A percentile compares a stretch with the other conserved stretches of the same genome.
These are phyloP conservation scores for Setaria viridis DNA, from an alignment of 202 grass and related monocot species.

Conservation along the genomic window DNA sequence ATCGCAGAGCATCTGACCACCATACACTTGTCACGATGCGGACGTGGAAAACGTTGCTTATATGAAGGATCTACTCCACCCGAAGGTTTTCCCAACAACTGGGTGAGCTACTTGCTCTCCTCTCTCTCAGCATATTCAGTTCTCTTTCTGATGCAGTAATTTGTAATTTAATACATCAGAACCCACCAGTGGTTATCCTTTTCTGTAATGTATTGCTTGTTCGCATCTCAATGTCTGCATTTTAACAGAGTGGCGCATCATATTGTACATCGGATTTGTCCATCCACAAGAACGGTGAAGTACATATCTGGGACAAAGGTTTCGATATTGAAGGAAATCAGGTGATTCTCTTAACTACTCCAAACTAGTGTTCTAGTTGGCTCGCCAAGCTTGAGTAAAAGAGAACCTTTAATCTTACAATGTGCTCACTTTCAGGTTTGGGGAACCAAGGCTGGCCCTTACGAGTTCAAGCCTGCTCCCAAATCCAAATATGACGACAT, in stretches of 20 bases:
- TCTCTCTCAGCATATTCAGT: slow-evolving; percentile 12
- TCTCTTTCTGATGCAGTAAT: background rate
- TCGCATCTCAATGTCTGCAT: slow-evolving; percentile 29
- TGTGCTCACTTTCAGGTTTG: slow-evolving; percentile 67
- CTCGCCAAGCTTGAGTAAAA: background rate
- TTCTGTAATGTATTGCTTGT: slow-evolving; percentile 23
- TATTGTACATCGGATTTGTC: slow-evolving; percentile 88
- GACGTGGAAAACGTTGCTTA: slow-evolving; percentile 85
- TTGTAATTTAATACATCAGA: slow-evolving; percentile 9
- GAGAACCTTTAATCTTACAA: background rate
- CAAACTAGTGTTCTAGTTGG: background rate
- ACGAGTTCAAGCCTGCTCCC: slow-evolving; percentile 90
- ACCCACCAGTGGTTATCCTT: background rate
- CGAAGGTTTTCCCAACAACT: slow-evolving; percentile 87
- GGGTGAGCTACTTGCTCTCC: slow-evolving; percentile 64
- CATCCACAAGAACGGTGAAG: slow-evolving; percentile 80
- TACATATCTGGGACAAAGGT: slow-evolving; percentile 94
- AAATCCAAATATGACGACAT: slow-evolving; percentile 79
- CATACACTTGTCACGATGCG: slow-evolving; percentile 84
- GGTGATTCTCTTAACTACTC: slow-evolving; percentile 45
- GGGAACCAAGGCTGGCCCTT: slow-evolving; percentile 84
- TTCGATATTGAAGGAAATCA: slow-evolving; percentile 82
- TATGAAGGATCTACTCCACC: slow-evolving; percentile 91
- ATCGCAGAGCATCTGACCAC: slow-evolving; percentile 93
- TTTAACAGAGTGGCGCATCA: slow-evolving; percentile 73